phyloP scores from a whole-genome alignment of 192 early-diverging fungal genomes.

The Coemansia sp. region DNA sequence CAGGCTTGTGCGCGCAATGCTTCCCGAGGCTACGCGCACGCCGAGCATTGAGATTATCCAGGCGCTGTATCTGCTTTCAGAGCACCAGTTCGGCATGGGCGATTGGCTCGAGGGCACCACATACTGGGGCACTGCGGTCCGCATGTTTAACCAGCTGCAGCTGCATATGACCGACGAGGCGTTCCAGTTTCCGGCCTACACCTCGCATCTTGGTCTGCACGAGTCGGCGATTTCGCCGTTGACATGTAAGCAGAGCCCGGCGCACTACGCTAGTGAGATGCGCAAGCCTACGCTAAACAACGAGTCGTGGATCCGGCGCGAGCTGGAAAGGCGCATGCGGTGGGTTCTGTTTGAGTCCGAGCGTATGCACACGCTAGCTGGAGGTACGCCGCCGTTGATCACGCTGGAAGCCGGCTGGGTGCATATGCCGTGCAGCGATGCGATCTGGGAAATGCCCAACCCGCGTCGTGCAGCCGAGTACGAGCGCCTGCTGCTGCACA shows the following conservation, averaged over 20 bases:
- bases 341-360: conserved; percentile 55
- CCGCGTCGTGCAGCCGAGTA: conserved; percentile 51
- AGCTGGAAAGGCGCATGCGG: conserved; percentile 51
- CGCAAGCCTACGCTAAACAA: conserved; percentile 46
- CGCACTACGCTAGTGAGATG: conserved; percentile 45
- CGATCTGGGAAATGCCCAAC: conserved; percentile 34
- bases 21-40: conserved; percentile 33
- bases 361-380: conserved; percentile 47
- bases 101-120: conserved; percentile 50
- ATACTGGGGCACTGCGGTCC: conserved; percentile 55
- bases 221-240: conserved; percentile 50
- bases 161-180: conserved; percentile 55
- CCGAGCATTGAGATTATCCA: conserved; percentile 47
- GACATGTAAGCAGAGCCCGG: conserved; percentile 48
- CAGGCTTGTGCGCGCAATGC: conserved; percentile 32
- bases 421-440: conserved; percentile 57
- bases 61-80: conserved; percentile 47
- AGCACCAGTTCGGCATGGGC: conserved; percentile 51
- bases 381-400: conserved; percentile 50
- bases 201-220: conserved; percentile 53
- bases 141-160: conserved; percentile 55
- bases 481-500: conserved; percentile 54
- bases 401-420: conserved; percentile 55
- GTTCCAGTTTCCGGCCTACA: conserved; percentile 54
- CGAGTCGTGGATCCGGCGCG: conserved; percentile 47